Percentiles rank a stretch among this genome's conserved stretches.
Evolutionary conservation across 306 rosid species (phyloP).

Genomic region (Vigna nakashimae): DNA sequence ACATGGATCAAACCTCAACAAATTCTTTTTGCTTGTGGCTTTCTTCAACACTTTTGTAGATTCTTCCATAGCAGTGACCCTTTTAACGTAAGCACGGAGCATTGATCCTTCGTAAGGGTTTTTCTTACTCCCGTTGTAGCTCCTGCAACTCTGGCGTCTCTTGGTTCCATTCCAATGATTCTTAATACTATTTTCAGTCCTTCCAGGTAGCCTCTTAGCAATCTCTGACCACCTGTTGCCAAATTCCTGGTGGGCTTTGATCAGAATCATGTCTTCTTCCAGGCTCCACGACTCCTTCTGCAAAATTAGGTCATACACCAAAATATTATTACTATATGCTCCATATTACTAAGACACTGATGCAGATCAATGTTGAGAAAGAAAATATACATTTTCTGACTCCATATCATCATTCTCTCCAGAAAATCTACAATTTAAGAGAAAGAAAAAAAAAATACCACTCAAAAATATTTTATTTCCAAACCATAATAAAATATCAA

Average conservation of each 20-base stretch:
- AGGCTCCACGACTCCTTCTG: constrained; percentile 64
- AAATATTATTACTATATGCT: no score
- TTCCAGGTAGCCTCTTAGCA: constrained; percentile 55
- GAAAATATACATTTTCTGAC: no score
- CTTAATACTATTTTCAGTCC: constrained; percentile 71
- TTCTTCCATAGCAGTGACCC: neutral
- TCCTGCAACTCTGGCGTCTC: constrained; percentile 50
- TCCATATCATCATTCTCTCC: no score
- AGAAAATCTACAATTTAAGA: no score
- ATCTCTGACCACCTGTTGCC: constrained; percentile 80
- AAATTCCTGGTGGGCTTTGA: constrained; percentile 55
- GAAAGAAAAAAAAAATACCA: no score
- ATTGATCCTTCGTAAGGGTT: neutral
- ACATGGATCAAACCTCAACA: no score
- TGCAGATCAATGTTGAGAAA: no score
- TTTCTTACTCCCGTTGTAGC: neutral
- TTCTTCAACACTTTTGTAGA: neutral
- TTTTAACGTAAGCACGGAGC: constrained; percentile 55
- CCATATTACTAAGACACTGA: no score
- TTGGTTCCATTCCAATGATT: constrained; percentile 76
- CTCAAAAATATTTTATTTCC: no score
- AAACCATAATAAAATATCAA: no score
- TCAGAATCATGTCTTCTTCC: constrained; percentile 60
- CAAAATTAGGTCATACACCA: no score
- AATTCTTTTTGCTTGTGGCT: neutral